phyloP scores from a whole-genome alignment of 2,329 filamentous ascomycete species.

The Teratosphaeriaceae sp. region DNA sequence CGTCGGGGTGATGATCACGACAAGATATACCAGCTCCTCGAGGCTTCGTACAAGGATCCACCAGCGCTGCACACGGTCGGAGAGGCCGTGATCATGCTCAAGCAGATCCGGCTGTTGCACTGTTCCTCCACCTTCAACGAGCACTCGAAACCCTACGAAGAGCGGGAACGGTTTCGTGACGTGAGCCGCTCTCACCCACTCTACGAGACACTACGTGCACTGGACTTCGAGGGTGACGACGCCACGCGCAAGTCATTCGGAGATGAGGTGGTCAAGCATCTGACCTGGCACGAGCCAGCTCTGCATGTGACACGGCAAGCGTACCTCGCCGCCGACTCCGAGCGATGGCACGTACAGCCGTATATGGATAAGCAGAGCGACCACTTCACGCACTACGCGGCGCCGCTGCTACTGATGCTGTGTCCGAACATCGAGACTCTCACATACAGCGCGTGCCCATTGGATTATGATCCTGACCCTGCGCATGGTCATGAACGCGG shows the following conservation, averaged over 20 bases:
- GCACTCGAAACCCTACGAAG: background rate
- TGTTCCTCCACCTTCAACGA: background rate
- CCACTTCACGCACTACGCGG: background rate
- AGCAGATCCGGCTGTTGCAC: background rate
- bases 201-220: background rate
- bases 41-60: background rate
- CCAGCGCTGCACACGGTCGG: background rate
- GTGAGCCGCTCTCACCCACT: background rate
- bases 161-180: background rate
- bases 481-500: background rate
- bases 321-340: background rate
- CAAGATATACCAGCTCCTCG: background rate
- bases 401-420: background rate
- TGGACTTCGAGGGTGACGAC: background rate
- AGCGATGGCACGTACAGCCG: background rate
- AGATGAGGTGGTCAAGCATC: background rate
- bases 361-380: background rate
- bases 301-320: background rate
- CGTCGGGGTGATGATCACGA: background rate
- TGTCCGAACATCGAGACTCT: slow-evolving; percentile 1
- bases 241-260: too few relatives aligned
- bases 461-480: background rate
- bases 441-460: slow-evolving; percentile 1
- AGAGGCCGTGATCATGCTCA: slow-evolving; percentile 2
- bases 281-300: background rate